Base-by-base conservation (phyloP, 495 filamentous ascomycete genomes). In the Hypoxylon cercidicola region DNA sequence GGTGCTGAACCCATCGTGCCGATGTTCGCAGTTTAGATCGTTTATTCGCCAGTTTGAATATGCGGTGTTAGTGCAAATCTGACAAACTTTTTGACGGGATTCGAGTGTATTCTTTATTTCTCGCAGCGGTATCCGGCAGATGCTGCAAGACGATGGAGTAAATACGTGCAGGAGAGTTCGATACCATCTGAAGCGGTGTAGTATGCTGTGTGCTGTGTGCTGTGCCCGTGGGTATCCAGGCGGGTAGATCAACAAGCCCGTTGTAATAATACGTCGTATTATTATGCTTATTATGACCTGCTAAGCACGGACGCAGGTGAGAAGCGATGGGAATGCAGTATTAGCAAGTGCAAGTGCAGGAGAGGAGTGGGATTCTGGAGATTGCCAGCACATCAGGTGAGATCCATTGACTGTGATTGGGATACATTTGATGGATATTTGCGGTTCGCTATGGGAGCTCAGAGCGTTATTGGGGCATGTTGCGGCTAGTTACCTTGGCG, bases 1-100 rank as follows among this genome's bases (percentile, higher is more conserved):
- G 87, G 87, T 68, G 87, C 81, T 64, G 81, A 79, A 63, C 75
- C 77, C 81, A 82, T 84, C 25, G 15, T 75, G 66, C 65, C 55
- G 49, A 59, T 63, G 55, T 63, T 68, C 54, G 65, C 40, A 55
- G 16, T 46, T 3, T 43, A 44, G 28, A 23, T 55, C 48, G 58
- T 37, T 49, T 62, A 68, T 68, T 62, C 64, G 64, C 64, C 64
- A 68, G 64, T 11, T 55, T 59, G 59, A 10, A 59, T 62, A 51
- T 37, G 59, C 55, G 40, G 50, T 37, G 48, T 60, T 60, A 44
- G 65, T 20, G 60, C 11, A 67, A 49, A 23, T 62, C 28, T 16
- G 61, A 45, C 28, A 48, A 9, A 20, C 25, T 28, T 34, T 55
- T 49, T 32, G 48, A 49, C 35, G 60, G 25, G 49, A 28, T 60